Percentiles rank a stretch among this genome's conserved stretches.
Conservation (phyloP, 2,329 filamentous ascomycete genomes). For the Nigrograna mackinnonii region DNA sequence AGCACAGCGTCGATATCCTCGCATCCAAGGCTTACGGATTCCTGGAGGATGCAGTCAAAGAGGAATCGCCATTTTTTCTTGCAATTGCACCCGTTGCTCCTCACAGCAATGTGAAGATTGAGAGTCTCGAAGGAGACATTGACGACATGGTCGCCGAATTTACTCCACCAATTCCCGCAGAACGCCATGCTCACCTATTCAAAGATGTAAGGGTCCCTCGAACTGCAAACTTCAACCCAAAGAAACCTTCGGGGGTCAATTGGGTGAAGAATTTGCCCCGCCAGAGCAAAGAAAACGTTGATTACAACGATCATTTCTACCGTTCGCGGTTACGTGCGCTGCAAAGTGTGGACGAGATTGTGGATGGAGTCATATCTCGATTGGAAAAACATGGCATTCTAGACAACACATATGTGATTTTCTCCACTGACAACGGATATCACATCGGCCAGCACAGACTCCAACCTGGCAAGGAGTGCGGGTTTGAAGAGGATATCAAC, state of each 20-base stretch:
- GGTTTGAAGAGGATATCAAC: constrained; percentile 45
- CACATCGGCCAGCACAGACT: constrained; percentile 45
- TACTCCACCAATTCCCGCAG: constrained; percentile 58
- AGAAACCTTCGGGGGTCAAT: constrained; percentile 50
- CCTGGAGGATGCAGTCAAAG: constrained; percentile 60
- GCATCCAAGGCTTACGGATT: constrained; percentile 62
- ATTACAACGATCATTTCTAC: constrained; percentile 58
- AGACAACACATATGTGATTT: constrained; percentile 52
- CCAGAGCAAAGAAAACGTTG: constrained; percentile 50
- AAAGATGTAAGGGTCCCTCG: constrained; percentile 61
- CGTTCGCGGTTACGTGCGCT: constrained; percentile 53
- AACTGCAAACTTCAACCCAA: constrained; percentile 68
- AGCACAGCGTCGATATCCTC: constrained; percentile 62
- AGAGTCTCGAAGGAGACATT: constrained; percentile 30
- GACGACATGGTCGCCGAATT: constrained; percentile 33
- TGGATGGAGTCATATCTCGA: constrained; percentile 48
- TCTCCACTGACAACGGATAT: constrained; percentile 45
- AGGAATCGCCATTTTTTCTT: constrained; percentile 66
- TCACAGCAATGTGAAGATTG: constrained; percentile 58
- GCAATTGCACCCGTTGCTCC: constrained; percentile 68
- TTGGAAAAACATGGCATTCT: constrained; percentile 47
- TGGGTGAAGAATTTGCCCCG: constrained; percentile 50
- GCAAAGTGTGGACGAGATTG: constrained; percentile 58
- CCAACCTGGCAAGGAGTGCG: constrained; percentile 43
- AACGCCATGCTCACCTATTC: constrained; percentile 66